These are phyloP conservation scores for Vaccinium corymbosum DNA, from an alignment of 148 eudicot genomes.

Conservation along the genomic window DNA sequence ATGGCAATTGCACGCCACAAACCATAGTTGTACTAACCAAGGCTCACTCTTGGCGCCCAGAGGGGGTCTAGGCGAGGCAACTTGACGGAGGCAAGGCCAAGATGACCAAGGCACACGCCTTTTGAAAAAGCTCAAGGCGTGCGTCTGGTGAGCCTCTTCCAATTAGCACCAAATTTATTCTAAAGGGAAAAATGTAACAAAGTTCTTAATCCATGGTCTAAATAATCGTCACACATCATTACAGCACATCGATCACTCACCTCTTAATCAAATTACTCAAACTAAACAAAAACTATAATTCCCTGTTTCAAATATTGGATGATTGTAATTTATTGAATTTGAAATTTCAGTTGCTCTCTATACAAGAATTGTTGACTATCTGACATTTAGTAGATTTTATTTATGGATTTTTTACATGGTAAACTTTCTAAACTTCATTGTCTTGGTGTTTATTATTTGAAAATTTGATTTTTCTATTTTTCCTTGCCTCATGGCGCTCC, in stretches of 20 bases:
- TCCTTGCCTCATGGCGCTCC: background rate
- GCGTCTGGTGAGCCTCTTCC: background rate
- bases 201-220: background rate
- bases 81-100: background rate
- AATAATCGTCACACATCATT: background rate
- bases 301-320: background rate
- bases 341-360: background rate
- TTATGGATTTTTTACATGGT: background rate
- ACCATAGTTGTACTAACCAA: background rate
- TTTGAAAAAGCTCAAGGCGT: background rate
- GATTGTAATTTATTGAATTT: background rate
- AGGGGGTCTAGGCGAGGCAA: background rate
- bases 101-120: background rate
- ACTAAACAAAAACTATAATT: background rate
- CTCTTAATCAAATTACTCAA: background rate
- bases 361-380: background rate
- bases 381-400: no score
- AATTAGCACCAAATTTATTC: background rate
- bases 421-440: background rate
- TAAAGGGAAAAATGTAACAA: background rate
- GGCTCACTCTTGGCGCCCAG: background rate
- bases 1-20: background rate
- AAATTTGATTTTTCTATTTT: no score
- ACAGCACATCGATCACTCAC: background rate
- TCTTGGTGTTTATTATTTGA: background rate